Evolutionary conservation across 202 grass and related monocot species (phyloP).

Genomic region (Carex arenaria): DNA sequence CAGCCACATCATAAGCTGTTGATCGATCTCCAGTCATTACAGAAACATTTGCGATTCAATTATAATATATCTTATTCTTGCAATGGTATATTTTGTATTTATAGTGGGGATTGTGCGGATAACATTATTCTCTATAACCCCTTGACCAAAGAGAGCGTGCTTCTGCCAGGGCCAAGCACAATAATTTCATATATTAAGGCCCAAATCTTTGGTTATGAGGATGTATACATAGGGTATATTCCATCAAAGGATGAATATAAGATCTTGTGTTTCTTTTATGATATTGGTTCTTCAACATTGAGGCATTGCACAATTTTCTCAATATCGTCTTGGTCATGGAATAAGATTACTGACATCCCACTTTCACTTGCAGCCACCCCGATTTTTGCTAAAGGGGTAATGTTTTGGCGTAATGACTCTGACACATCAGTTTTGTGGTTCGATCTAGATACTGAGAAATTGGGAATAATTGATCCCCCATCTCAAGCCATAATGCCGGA

Average conservation of each 20-base stretch:
- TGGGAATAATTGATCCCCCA: no score
- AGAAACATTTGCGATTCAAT: background rate
- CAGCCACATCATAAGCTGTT: background rate
- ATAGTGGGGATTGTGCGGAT: background rate
- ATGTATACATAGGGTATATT: background rate
- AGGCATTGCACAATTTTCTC: background rate
- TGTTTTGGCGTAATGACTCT: no score
- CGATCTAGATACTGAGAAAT: no score
- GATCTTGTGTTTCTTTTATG: background rate
- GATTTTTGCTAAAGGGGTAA: no score
- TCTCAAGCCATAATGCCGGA: no score
- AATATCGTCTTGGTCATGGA: background rate
- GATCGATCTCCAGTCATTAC: background rate
- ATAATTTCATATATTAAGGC: background rate
- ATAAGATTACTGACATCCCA: no score
- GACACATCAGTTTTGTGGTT: no score
- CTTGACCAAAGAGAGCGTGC: background rate
- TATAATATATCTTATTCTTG: background rate
- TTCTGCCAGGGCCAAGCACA: background rate
- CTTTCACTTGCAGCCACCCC: no score
- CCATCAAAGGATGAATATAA: background rate
- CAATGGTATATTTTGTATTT: background rate
- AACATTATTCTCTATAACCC: background rate
- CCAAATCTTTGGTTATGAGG: background rate
- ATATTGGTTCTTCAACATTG: background rate